A percentile compares a stretch with the other conserved stretches of the same genome.
phyloP scores from a whole-genome alignment of 371 early-diverging fungal genomes.

The Mucor irregularis region DNA sequence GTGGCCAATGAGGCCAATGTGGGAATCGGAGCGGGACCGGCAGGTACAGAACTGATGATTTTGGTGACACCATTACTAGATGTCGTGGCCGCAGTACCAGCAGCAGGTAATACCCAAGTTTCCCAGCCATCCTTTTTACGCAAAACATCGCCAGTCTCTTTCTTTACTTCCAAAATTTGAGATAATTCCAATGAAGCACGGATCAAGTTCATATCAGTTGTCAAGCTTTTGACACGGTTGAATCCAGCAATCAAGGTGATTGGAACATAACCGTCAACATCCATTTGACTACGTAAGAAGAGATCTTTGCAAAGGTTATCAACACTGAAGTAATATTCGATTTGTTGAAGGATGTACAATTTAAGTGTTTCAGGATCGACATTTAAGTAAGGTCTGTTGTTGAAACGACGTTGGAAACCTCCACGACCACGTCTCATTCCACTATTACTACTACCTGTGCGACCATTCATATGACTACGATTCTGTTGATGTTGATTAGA shows the following conservation, averaged over 20 bases:
- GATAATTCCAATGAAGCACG: slow-evolving; percentile 53
- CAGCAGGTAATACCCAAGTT: slow-evolving; percentile 60
- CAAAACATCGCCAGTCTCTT: slow-evolving; percentile 40
- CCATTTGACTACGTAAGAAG: slow-evolving; percentile 87
- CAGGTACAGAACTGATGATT: slow-evolving; percentile 14
- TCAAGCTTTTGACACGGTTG: slow-evolving; percentile 75
- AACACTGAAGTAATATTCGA: slow-evolving; percentile 89
- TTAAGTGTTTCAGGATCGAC: slow-evolving; percentile 46
- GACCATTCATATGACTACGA: slow-evolving; percentile 2
- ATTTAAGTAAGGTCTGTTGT: slow-evolving; percentile 25
- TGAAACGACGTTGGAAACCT: slow-evolving; percentile 14
- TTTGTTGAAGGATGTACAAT: slow-evolving; percentile 51
- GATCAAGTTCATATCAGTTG: slow-evolving; percentile 58
- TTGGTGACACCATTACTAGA: slow-evolving; percentile 4
- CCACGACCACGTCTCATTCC: slow-evolving; percentile 16
- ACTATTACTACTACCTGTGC: slow-evolving; percentile 16
- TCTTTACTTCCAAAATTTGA: slow-evolving; percentile 44
- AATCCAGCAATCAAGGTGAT: slow-evolving; percentile 73
- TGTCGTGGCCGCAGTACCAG: slow-evolving; percentile 13
- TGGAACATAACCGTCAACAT: slow-evolving; percentile 71
- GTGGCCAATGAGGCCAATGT: slow-evolving; percentile 44
- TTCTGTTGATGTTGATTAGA: slow-evolving; percentile 7
- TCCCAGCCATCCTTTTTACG: slow-evolving; percentile 71
- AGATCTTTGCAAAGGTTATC: slow-evolving; percentile 91
- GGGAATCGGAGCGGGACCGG: slow-evolving; percentile 18